Percentiles rank a stretch among this genome's conserved stretches.
Conservation (phyloP, 352 stramenopile genomes). For the Pythium brassicae region DNA sequence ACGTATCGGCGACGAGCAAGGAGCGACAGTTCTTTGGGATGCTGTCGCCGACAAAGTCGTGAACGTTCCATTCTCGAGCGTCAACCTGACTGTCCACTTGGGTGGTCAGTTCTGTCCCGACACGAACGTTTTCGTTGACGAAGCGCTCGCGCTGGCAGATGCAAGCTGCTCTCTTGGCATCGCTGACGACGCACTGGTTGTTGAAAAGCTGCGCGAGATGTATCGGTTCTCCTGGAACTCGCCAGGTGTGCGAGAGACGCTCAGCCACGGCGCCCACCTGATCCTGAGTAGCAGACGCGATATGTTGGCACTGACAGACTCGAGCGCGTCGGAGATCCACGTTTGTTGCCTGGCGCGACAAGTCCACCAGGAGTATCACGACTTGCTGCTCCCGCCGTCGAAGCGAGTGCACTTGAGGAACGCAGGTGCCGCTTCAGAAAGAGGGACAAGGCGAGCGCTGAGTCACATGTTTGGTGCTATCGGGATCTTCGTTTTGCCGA, state of each 20-base stretch:
- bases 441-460: slow-evolving; percentile 19
- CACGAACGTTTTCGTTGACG: slow-evolving; percentile 27
- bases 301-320: slow-evolving; percentile 10
- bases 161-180: background rate
- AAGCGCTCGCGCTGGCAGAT: slow-evolving; percentile 20
- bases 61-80: slow-evolving; percentile 25
- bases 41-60: slow-evolving; percentile 22
- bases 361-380: slow-evolving; percentile 42
- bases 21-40: slow-evolving; percentile 21
- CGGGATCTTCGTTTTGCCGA: slow-evolving; percentile 47
- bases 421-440: background rate
- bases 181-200: slow-evolving; percentile 5
- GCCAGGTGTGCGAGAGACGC: slow-evolving; percentile 37
- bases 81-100: slow-evolving; percentile 51
- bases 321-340: slow-evolving; percentile 17
- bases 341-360: slow-evolving; percentile 16
- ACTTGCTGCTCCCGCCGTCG: slow-evolving; percentile 45
- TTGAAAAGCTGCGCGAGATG: slow-evolving; percentile 38
- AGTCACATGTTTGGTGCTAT: slow-evolving; percentile 35
- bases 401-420: slow-evolving; percentile 18
- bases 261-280: slow-evolving; percentile 43
- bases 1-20: background rate
- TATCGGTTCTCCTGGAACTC: slow-evolving; percentile 57
- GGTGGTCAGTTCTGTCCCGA: slow-evolving; percentile 41
- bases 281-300: slow-evolving; percentile 37